Conservation (phyloP, 1,139 yeast genomes). For the Hanseniaspora gamundiae region DNA sequence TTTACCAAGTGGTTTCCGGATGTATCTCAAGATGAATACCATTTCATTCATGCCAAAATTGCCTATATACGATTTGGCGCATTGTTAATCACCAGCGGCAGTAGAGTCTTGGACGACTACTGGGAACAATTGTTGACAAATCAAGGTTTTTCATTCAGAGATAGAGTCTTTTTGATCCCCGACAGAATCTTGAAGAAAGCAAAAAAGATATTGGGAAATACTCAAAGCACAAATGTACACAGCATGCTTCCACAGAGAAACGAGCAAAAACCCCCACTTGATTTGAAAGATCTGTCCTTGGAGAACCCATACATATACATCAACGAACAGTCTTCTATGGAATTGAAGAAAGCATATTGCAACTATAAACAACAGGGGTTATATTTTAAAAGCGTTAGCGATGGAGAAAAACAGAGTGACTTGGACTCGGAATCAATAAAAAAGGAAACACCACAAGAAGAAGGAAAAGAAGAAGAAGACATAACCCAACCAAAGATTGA, state of each 20-base stretch:
- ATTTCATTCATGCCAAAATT: slow-evolving; percentile 25
- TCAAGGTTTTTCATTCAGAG: slow-evolving; percentile 40
- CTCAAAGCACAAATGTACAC: not conserved
- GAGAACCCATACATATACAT: slow-evolving; percentile 6
- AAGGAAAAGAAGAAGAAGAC: not conserved
- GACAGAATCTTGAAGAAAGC: slow-evolving; percentile 11
- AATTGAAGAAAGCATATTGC: slow-evolving; percentile 17
- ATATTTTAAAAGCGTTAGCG: slow-evolving; percentile 4
- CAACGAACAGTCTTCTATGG: slow-evolving; percentile 21
- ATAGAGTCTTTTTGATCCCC: slow-evolving; percentile 28
- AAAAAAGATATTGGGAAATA: slow-evolving; percentile 1
- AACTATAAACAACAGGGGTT: not conserved
- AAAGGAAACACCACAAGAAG: slow-evolving; percentile 14
- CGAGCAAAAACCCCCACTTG: slow-evolving; percentile 10
- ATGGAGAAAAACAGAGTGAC: not conserved
- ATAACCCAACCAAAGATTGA: too few relatives aligned
- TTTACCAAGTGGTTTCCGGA: not conserved
- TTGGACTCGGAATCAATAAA: slow-evolving; percentile 11
- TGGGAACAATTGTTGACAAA: slow-evolving; percentile 60
- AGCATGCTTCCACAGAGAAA: not conserved
- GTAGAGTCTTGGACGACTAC: slow-evolving; percentile 61
- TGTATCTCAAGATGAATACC: not conserved
- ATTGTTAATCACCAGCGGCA: slow-evolving; percentile 46
- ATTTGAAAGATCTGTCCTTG: not conserved
- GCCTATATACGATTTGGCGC: slow-evolving; percentile 68